Conservation (phyloP, 2,329 filamentous ascomycete genomes). For the Aspergillus sp. region DNA sequence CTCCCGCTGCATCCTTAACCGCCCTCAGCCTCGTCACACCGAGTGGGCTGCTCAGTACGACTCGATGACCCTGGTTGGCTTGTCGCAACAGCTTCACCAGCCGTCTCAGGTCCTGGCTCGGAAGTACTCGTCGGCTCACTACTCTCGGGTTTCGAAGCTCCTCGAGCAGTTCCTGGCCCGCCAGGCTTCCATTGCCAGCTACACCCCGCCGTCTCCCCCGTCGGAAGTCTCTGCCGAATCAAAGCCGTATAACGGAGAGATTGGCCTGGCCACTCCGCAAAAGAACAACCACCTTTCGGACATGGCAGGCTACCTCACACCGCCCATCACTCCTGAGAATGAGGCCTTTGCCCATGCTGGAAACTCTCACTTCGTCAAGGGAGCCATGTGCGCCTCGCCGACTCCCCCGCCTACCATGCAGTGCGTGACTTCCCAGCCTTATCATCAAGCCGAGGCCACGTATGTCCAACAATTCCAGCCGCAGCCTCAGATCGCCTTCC, state of each 20-base stretch:
- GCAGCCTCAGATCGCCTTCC: slow-evolving; percentile 29
- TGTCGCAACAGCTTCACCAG: slow-evolving; percentile 60
- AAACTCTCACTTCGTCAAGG: slow-evolving; percentile 28
- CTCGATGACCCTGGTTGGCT: slow-evolving; percentile 48
- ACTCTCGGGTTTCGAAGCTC: slow-evolving; percentile 57
- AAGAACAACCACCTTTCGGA: slow-evolving; percentile 29
- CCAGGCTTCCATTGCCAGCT: slow-evolving; percentile 50
- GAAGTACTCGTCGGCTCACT: slow-evolving; percentile 62
- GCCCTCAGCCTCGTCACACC: slow-evolving; percentile 65
- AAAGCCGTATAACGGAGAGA: slow-evolving; percentile 35
- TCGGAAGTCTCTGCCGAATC: slow-evolving; percentile 31
- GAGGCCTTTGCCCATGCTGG: slow-evolving; percentile 32
- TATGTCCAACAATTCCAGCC: slow-evolving; percentile 31
- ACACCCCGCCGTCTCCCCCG: slow-evolving; percentile 37
- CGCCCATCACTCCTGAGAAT: slow-evolving; percentile 42
- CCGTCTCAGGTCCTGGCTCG: slow-evolving; percentile 61
- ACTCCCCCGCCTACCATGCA: slow-evolving; percentile 30
- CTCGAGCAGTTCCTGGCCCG: slow-evolving; percentile 62
- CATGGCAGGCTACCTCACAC: slow-evolving; percentile 40
- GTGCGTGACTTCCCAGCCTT: slow-evolving; percentile 30
- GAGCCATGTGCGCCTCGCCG: slow-evolving; percentile 30
- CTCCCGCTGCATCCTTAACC: slow-evolving; percentile 75
- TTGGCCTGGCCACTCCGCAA: slow-evolving; percentile 38
- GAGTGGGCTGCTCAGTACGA: slow-evolving; percentile 62
- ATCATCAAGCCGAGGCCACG: slow-evolving; percentile 25